These are phyloP conservation scores for Daldinia caldariorum DNA, from an alignment of 495 filamentous ascomycete species.

Conservation along the genomic window DNA sequence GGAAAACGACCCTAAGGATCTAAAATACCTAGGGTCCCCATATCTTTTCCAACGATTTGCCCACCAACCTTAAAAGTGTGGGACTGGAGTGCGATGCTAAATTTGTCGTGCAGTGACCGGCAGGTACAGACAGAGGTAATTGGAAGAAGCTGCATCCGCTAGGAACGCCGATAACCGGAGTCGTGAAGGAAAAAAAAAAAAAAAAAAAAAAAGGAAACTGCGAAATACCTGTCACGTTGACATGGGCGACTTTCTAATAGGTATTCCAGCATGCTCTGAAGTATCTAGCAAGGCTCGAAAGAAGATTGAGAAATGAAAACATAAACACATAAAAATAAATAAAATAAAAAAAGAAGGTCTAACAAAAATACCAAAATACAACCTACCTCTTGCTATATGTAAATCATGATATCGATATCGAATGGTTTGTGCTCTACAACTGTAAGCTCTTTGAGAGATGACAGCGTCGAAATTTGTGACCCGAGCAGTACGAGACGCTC, in stretches of 20 bases:
- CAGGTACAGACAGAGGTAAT: conserved; percentile 17
- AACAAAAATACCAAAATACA: conserved; percentile 7
- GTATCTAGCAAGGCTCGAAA: no score
- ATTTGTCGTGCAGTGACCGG: neutral
- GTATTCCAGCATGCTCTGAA: neutral
- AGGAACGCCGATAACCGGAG: conserved; percentile 31
- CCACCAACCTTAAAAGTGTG: conserved; percentile 35
- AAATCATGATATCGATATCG: conserved; percentile 12
- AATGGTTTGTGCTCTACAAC: neutral
- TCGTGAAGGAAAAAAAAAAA: no score
- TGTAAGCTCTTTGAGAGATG: conserved; percentile 11
- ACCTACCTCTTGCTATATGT: conserved; percentile 28
- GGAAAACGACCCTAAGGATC: neutral
- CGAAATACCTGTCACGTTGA: neutral
- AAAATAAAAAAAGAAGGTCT: conserved; percentile 4
- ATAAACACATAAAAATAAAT: neutral
- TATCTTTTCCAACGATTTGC: conserved; percentile 16
- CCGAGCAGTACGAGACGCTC: conserved; percentile 20
- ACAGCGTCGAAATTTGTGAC: conserved; percentile 14
- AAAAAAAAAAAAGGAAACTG: conserved; percentile 15
- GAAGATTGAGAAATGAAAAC: neutral
- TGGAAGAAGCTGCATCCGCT: conserved; percentile 26
- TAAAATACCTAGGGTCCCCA: neutral
- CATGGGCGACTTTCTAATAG: neutral
- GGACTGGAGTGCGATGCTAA: conserved; percentile 12